Conservation (phyloP, 2,329 filamentous ascomycete species). For the Rasamsonia emersonii region DNA sequence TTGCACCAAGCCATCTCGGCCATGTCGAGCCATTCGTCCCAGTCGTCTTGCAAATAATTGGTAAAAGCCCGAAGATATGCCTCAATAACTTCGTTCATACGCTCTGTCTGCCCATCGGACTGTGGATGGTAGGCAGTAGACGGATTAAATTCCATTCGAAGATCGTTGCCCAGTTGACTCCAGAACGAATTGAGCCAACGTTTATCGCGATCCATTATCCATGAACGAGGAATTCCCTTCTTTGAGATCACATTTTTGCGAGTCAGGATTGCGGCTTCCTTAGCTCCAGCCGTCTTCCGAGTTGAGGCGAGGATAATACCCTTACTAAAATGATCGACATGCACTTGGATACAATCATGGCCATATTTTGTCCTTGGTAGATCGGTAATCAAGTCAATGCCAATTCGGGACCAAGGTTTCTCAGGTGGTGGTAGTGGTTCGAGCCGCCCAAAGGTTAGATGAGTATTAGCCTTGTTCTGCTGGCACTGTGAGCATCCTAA, state of each 20-base stretch:
- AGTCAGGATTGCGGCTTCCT: neutral
- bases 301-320: neutral
- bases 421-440: neutral
- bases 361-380: neutral
- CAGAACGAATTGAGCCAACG: neutral
- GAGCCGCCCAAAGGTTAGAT: neutral
- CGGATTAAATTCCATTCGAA: neutral
- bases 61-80: slow-evolving; percentile 1
- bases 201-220: slow-evolving; percentile 1
- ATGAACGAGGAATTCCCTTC: neutral
- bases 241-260: neutral
- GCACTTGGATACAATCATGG: neutral
- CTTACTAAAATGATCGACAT: slow-evolving; percentile 1
- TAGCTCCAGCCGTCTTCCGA: neutral
- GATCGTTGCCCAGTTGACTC: neutral
- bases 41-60: neutral
- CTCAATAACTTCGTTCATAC: slow-evolving; percentile 1
- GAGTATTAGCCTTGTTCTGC: neutral
- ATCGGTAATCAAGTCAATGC: neutral
- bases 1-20: neutral
- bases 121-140: neutral
- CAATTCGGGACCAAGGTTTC: neutral
- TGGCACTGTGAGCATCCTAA: neutral
- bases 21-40: neutral
- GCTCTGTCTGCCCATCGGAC: neutral